These are phyloP conservation scores for Aspergillus cejpii DNA, from an alignment of 2,329 filamentous ascomycete species.

Conservation along the genomic window DNA sequence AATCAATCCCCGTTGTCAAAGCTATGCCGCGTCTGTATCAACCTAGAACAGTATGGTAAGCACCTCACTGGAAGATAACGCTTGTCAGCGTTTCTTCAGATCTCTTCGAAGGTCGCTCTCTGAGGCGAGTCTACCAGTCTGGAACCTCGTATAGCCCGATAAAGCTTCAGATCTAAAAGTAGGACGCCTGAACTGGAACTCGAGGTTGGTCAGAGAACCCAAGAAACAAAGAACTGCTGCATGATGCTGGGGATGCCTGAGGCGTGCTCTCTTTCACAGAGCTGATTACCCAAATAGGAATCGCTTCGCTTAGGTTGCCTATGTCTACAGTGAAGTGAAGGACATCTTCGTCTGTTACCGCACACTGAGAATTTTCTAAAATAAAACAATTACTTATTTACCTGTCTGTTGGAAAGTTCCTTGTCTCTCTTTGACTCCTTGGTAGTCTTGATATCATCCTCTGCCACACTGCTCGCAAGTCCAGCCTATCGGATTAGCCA, in stretches of 20 bases:
- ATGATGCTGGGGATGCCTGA: neutral
- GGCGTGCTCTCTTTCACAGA: constrained; percentile 6
- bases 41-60: no score
- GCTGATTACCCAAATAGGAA: constrained; percentile 11
- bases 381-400: neutral
- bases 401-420: neutral
- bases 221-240: neutral
- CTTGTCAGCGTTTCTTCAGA: no score
- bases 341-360: constrained; percentile 6
- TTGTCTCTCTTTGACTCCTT: neutral
- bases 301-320: constrained; percentile 13
- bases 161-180: no score
- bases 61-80: no score
- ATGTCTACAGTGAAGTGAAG: constrained; percentile 7
- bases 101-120: no score
- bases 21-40: no score
- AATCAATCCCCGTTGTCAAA: no score
- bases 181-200: no score
- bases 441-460: neutral
- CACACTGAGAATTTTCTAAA: neutral
- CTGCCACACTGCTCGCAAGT: neutral
- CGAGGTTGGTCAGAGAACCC: neutral
- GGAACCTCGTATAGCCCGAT: no score
- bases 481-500: neutral
- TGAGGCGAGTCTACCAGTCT: no score